Percentiles rank a stretch among this genome's conserved stretches.
Evolutionary conservation across 139 green algal genomes (phyloP).

Genomic region (Volvox africanus): DNA sequence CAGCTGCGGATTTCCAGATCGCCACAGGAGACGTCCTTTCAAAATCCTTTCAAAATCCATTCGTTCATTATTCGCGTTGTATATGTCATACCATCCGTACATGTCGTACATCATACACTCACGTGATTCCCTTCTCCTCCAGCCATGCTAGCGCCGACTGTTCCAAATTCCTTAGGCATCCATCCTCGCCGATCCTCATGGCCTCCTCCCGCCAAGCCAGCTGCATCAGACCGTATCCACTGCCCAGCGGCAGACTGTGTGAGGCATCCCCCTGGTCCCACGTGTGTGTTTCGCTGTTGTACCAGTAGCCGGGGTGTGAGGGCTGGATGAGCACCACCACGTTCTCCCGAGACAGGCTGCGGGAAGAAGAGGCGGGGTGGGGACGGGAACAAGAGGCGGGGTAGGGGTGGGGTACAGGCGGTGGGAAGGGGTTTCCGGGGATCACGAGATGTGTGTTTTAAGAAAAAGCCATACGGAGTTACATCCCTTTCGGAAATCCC

Average conservation of each 20-base stretch:
- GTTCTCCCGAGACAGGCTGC: constrained; percentile 28
- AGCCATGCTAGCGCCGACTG: neutral
- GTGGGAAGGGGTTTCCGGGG: neutral
- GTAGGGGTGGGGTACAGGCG: too few relatives aligned
- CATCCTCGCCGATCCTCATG: neutral
- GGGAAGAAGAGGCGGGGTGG: neutral
- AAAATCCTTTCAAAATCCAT: neutral
- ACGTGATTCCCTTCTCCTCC: constrained; percentile 21
- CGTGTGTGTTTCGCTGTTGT: neutral
- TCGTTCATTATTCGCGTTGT: neutral
- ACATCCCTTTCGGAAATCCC: neutral
- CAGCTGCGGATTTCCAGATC: too few relatives aligned
- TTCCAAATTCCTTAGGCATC: neutral
- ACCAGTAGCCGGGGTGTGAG: constrained; percentile 27
- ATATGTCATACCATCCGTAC: neutral
- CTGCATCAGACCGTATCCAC: constrained; percentile 42
- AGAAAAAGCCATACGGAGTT: neutral
- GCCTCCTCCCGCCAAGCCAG: constrained; percentile 35
- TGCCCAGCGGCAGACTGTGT: constrained; percentile 24
- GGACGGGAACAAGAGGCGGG: neutral
- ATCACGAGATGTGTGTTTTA: neutral
- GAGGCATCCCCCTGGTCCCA: constrained; percentile 1
- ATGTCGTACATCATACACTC: neutral
- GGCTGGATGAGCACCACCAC: constrained; percentile 33
- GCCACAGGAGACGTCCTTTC: neutral